phyloP scores from a whole-genome alignment of 1,139 yeast species.

The Zygosaccharomyces pseudobailii region DNA sequence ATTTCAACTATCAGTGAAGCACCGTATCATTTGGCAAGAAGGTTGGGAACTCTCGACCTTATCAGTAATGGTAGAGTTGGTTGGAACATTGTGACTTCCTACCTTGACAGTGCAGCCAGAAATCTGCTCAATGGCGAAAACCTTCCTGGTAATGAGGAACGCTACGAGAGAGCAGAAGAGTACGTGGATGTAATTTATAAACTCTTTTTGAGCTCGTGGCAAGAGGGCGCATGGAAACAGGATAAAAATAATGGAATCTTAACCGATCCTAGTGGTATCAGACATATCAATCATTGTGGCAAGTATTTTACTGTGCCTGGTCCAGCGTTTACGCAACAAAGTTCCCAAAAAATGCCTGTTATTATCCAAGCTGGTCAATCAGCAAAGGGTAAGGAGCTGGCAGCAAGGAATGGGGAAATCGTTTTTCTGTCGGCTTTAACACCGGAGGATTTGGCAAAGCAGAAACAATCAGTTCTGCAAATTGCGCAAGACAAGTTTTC shows the following conservation, averaged over 20 bases:
- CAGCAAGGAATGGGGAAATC: slow-evolving; percentile 45
- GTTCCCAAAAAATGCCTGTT: slow-evolving; percentile 45
- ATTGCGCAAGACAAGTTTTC: slow-evolving; percentile 27
- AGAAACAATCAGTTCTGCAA: slow-evolving; percentile 22
- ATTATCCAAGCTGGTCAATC: slow-evolving; percentile 49
- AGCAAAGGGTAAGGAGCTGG: slow-evolving; percentile 41
- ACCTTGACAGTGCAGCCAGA: slow-evolving; percentile 41
- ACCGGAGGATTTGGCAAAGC: slow-evolving; percentile 19
- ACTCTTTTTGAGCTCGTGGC: slow-evolving; percentile 42
- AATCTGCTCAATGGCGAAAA: slow-evolving; percentile 37
- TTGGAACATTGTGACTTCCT: slow-evolving; percentile 43
- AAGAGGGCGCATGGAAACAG: slow-evolving; percentile 42
- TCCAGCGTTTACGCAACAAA: slow-evolving; percentile 42
- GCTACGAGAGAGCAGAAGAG: slow-evolving; percentile 43
- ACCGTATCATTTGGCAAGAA: slow-evolving; percentile 43
- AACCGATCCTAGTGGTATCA: slow-evolving; percentile 40
- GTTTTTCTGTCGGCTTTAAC: slow-evolving; percentile 38
- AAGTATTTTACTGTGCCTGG: slow-evolving; percentile 43
- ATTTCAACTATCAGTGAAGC: slow-evolving; percentile 44
- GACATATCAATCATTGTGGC: slow-evolving; percentile 42
- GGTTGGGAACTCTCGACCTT: slow-evolving; percentile 43
- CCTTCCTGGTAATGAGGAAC: slow-evolving; percentile 40
- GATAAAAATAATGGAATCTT: slow-evolving; percentile 37
- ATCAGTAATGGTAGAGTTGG: slow-evolving; percentile 44
- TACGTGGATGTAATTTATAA: slow-evolving; percentile 41